A percentile compares a stretch with the other conserved stretches of the same genome.
Conservation (phyloP, 2,329 filamentous ascomycete species). For the Colletotrichum cuscutae region DNA sequence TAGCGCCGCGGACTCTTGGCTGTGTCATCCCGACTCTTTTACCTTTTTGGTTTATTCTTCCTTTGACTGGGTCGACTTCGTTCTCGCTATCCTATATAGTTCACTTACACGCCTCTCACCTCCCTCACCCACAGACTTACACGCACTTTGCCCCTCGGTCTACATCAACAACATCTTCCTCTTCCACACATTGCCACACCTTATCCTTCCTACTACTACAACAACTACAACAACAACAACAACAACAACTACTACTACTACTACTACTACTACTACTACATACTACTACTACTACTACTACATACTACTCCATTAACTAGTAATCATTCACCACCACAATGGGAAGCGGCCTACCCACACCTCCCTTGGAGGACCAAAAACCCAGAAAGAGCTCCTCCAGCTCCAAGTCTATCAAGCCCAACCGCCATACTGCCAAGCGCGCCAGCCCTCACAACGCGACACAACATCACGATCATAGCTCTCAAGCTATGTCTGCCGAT, state of each 20-base stretch:
- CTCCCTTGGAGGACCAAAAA: conserved; percentile 61
- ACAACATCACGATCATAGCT: conserved; percentile 49
- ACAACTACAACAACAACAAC: neutral
- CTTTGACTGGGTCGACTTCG: conserved; percentile 13
- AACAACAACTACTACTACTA: neutral
- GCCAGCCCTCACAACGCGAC: conserved; percentile 52
- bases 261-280: neutral
- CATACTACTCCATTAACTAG: conserved; percentile 1
- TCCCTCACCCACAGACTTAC: conserved; percentile 11
- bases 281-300: neutral
- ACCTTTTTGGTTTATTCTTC: conserved; percentile 24
- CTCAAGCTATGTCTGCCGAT: conserved; percentile 54
- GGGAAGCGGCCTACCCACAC: conserved; percentile 63
- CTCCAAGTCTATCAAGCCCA: conserved; percentile 60
- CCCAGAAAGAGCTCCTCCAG: conserved; percentile 52
- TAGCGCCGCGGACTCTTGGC: conserved; percentile 29
- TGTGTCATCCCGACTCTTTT: conserved; percentile 34
- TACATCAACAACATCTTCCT: neutral
- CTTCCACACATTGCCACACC: conserved; percentile 1
- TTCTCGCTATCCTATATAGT: conserved; percentile 31
- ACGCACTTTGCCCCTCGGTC: conserved; percentile 28
- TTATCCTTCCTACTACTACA: neutral
- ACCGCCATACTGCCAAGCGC: conserved; percentile 63
- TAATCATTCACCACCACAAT: conserved; percentile 44
- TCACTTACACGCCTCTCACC: conserved; percentile 29